Conservation (phyloP, 495 filamentous ascomycete species). For the Podospora comata region DNA sequence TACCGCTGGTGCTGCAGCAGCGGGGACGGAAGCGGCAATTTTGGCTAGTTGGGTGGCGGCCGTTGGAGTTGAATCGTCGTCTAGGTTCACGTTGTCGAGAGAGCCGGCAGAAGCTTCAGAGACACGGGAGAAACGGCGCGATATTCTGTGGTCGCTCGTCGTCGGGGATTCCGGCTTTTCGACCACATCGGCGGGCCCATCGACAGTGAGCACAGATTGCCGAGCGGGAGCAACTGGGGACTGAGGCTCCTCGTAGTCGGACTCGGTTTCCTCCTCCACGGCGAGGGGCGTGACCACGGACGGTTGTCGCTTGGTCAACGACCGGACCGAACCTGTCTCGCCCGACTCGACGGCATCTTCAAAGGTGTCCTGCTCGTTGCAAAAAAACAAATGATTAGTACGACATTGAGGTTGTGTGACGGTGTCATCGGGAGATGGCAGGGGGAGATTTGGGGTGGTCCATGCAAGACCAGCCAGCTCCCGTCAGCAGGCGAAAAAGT, state of each 20-base stretch:
- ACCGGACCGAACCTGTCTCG: slow-evolving; percentile 52
- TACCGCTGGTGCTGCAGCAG: slow-evolving; percentile 11
- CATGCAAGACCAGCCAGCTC: background rate
- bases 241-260: slow-evolving; percentile 23
- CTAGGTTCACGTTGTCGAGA: slow-evolving; percentile 68
- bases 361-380: slow-evolving; percentile 62
- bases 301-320: slow-evolving; percentile 50
- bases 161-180: slow-evolving; percentile 8
- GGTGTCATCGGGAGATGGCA: slow-evolving; percentile 5
- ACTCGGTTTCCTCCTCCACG: slow-evolving; percentile 30
- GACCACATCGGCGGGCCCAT: slow-evolving; percentile 21
- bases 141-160: slow-evolving; percentile 35
- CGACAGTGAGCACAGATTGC: background rate
- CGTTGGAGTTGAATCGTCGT: slow-evolving; percentile 42
- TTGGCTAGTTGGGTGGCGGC: slow-evolving; percentile 19
- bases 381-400: slow-evolving; percentile 15
- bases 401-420: slow-evolving; percentile 18
- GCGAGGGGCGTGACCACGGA: slow-evolving; percentile 31
- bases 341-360: slow-evolving; percentile 70
- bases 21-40: slow-evolving; percentile 16
- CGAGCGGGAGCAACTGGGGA: slow-evolving; percentile 21
- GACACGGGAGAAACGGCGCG: slow-evolving; percentile 63
- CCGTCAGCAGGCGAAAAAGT: background rate
- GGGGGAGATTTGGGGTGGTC: background rate
- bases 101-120: slow-evolving; percentile 52